Evolutionary conservation across 176 grass and related monocot species (phyloP), one percentile per base, ranked within the genome.

Genomic region (Aegilops speltoides): DNA sequence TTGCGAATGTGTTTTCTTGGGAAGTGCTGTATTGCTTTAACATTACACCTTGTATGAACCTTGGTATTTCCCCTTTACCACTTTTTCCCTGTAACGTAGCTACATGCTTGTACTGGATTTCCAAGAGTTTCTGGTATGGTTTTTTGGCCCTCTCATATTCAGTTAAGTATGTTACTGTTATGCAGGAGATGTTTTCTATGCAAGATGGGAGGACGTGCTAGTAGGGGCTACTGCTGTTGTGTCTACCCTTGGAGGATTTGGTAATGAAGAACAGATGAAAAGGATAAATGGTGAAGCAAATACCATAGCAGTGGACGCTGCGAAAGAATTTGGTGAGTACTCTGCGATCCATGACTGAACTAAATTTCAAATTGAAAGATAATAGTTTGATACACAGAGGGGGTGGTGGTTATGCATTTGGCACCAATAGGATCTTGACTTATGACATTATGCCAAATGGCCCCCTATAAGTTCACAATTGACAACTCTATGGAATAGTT

Each of bases 251-350:
- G 97, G 94, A 86, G 97, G 97, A 26, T 93, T 99, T 87, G 97
- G 97, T 28, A 99, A 89, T 19, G 97, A 99, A 61, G 97, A 99
- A 77, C 94, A 99, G 45, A 99, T 99, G 97, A 96, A 99, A 79
- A 90, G 79, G 83, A 96, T 96, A 87, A 94, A 99, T 85, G 94
- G 97, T 22, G 94, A 99, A 79, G 97, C 97, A 71, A 99, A 96
- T 91, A 29, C 93, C 64, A 31, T 93, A 61, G 92, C 97, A 80
- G 81, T 96, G 23, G 85, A 94, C 56, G 89, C 90, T 68, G 90
- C 97, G 70, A 96, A 94, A 82, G 86, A 93, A 82, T 91, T 90
- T 78, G 97, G 97, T 96, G 83, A 87, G 91, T 64, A 81, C 45
- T 62, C 22, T 73, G 13, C 3, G 52, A 32, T 78, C 60, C 60